A percentile compares a stretch with the other conserved stretches of the same genome.
Conservation (phyloP, 192 early-diverging fungal species). For the Umbelopsis sp. region DNA sequence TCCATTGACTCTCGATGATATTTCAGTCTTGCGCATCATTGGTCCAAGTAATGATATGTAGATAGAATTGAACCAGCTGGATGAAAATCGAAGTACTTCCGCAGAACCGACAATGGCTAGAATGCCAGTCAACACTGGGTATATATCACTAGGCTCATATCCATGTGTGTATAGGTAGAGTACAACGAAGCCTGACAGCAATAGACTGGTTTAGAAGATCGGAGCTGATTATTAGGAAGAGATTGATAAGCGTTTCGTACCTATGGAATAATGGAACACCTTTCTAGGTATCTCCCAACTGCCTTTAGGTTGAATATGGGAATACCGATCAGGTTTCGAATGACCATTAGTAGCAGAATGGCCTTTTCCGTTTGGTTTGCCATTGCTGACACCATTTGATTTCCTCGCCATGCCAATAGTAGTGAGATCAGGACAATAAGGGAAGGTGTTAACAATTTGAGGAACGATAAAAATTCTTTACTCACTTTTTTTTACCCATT, state of each 20-base stretch:
- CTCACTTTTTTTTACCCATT: neutral
- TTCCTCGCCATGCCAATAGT: neutral
- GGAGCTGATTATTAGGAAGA: neutral
- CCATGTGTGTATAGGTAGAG: conserved; percentile 28
- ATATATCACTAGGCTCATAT: conserved; percentile 22
- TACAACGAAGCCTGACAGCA: conserved; percentile 39
- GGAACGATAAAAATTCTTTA: neutral
- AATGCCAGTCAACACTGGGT: conserved; percentile 19
- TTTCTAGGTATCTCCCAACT: conserved; percentile 49
- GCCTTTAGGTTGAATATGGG: conserved; percentile 32
- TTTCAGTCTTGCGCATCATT: conserved; percentile 48
- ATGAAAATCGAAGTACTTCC: conserved; percentile 44
- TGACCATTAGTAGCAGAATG: neutral
- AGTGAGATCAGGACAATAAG: neutral
- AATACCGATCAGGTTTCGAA: conserved; percentile 10
- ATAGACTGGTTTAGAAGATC: neutral
- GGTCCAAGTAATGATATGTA: conserved; percentile 41
- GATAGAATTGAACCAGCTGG: conserved; percentile 34
- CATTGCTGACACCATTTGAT: neutral
- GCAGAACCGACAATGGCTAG: conserved; percentile 27
- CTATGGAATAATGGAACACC: conserved; percentile 45
- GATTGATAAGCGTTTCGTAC: conserved; percentile 21
- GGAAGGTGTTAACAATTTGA: neutral
- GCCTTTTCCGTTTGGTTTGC: neutral
- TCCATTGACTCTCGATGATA: conserved; percentile 36